Evolutionary conservation across 192 early-diverging fungal species (phyloP).

Genomic region (Coemansia asiatica): DNA sequence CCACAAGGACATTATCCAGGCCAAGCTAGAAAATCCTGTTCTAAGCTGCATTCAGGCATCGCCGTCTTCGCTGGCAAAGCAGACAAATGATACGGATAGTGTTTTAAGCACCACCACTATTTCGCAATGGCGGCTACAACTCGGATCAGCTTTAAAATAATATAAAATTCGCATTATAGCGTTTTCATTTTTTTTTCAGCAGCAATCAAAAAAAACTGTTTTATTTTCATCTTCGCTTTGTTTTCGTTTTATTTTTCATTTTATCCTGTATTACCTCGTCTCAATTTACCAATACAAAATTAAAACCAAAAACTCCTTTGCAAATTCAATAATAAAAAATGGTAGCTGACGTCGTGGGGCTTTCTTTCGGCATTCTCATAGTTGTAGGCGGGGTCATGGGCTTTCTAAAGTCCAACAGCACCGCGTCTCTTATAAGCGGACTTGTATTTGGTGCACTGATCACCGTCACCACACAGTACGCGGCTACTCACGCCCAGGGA

Average conservation of each 20-base stretch:
- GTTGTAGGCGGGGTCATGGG: conserved; percentile 42
- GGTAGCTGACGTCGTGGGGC: conserved; percentile 23
- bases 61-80: not conserved
- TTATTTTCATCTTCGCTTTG: no score
- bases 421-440: conserved; percentile 40
- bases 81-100: conserved; percentile 3
- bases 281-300: not conserved
- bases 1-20: conserved; percentile 17
- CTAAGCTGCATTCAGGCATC: conserved; percentile 12
- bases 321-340: conserved; percentile 7
- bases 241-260: not conserved
- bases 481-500: conserved; percentile 15
- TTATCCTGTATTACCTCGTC: not conserved
- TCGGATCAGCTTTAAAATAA: conserved; percentile 8
- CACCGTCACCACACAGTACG: conserved; percentile 33
- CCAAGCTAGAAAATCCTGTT: conserved; percentile 26
- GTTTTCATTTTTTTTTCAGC: no score
- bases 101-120: not conserved
- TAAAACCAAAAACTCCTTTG: not conserved
- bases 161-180: not conserved
- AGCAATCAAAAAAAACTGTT: no score
- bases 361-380: conserved; percentile 34
- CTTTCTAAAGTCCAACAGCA: conserved; percentile 40
- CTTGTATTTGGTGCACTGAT: conserved; percentile 44
- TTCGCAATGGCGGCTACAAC: conserved; percentile 31